Evolutionary conservation across 495 filamentous ascomycete species (phyloP).

Genomic region (Aspergillus ostianus): DNA sequence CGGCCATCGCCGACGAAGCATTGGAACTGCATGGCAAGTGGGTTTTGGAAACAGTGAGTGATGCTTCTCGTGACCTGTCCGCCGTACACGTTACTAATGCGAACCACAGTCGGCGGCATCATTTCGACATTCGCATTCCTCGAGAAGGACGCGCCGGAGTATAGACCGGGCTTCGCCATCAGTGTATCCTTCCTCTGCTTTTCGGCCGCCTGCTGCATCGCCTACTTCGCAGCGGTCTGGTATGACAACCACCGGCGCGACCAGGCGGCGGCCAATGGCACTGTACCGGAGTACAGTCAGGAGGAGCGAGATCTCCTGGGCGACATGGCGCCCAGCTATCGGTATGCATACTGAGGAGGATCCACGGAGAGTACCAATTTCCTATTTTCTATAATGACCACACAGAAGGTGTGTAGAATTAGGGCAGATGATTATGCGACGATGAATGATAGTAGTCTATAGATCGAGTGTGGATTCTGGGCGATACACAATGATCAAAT

Average conservation of each 20-base stretch:
- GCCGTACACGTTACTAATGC: slow-evolving; percentile 11
- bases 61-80: neutral
- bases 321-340: slow-evolving; percentile 42
- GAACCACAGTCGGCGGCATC: slow-evolving; percentile 64
- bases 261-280: slow-evolving; percentile 20
- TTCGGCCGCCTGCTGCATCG: slow-evolving; percentile 55
- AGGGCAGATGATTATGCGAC: neutral
- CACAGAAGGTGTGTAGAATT: neutral
- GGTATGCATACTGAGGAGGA: slow-evolving; percentile 27
- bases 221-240: slow-evolving; percentile 60
- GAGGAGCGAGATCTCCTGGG: slow-evolving; percentile 37
- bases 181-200: slow-evolving; percentile 73
- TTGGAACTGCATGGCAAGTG: slow-evolving; percentile 87
- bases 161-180: slow-evolving; percentile 74
- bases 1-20: slow-evolving; percentile 77
- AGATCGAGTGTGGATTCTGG: neutral
- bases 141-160: slow-evolving; percentile 60
- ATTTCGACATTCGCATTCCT: slow-evolving; percentile 85
- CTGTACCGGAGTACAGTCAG: slow-evolving; percentile 16
- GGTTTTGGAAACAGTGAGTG: slow-evolving; percentile 80
- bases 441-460: neutral
- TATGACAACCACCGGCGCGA: slow-evolving; percentile 67
- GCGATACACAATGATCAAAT: neutral
- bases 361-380: neutral
- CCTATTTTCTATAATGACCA: too few species aligned